Percentiles rank a stretch among this genome's conserved stretches.
Evolutionary conservation across 164 flowering plant genomes (phyloP).

Genomic region (Litsea cubeba): DNA sequence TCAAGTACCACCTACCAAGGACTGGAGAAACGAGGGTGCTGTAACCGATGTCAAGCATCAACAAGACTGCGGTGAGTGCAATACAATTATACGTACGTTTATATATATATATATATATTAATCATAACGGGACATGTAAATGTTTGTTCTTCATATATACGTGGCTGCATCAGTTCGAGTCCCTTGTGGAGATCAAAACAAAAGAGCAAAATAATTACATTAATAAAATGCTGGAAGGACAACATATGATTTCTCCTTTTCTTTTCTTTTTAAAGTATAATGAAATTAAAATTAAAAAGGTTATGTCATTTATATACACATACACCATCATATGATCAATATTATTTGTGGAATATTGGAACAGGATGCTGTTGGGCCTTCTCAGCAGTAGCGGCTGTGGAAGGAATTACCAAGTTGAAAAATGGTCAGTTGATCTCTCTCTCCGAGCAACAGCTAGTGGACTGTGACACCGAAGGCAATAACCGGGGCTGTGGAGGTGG

Average conservation of each 20-base stretch:
- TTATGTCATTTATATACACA: background rate
- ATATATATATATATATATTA: background rate
- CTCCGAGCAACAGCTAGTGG: conserved; percentile 9
- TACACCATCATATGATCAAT: background rate
- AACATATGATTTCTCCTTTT: background rate
- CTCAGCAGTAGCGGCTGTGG: conserved; percentile 7
- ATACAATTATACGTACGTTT: no score
- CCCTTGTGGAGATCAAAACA: no score
- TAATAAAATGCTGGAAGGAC: no score
- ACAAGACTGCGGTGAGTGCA: background rate
- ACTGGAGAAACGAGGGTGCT: conserved; percentile 36
- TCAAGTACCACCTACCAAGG: conserved; percentile 13
- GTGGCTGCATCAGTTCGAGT: no score
- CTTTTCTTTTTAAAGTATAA: background rate
- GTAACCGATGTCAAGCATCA: background rate
- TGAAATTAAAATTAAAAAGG: background rate
- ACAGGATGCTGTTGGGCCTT: conserved; percentile 13
- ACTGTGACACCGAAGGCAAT: conserved; percentile 1
- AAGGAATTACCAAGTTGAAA: background rate
- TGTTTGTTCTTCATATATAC: no score
- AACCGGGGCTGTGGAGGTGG: conserved; percentile 8
- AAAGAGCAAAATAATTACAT: no score
- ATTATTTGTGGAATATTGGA: background rate
- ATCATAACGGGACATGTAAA: no score
- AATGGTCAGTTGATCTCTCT: conserved; percentile 3